phyloP scores from a whole-genome alignment of 805 yeast genomes.

The Debaryomyces hansenii region DNA sequence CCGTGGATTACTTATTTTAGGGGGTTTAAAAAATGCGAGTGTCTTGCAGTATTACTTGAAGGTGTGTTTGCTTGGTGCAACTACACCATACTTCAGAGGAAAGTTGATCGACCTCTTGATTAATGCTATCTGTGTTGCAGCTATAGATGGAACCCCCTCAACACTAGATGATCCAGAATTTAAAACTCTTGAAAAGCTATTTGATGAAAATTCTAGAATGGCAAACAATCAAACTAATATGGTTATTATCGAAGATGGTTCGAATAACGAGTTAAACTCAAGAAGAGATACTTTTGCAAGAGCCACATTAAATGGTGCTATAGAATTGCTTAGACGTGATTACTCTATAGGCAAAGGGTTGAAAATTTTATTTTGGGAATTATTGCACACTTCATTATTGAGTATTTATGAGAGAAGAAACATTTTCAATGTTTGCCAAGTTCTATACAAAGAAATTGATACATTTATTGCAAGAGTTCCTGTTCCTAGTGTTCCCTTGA shows the following conservation, averaged over 20 bases:
- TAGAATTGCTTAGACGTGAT: constrained; percentile 62
- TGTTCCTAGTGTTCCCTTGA: constrained; percentile 57
- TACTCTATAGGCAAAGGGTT: constrained; percentile 59
- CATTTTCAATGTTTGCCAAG: constrained; percentile 62
- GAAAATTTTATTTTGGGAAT: constrained; percentile 62
- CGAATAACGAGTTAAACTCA: constrained; percentile 41
- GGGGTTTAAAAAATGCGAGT: constrained; percentile 69
- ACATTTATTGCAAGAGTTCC: constrained; percentile 61
- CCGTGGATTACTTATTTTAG: constrained; percentile 65
- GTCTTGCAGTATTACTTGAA: constrained; percentile 64
- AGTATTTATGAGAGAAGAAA: constrained; percentile 60
- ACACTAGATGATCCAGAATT: constrained; percentile 68
- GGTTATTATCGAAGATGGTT: constrained; percentile 60
- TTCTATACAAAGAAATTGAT: constrained; percentile 64
- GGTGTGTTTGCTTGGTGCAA: constrained; percentile 52
- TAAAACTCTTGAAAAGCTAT: constrained; percentile 30
- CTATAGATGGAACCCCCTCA: constrained; percentile 59
- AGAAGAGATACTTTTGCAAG: constrained; percentile 69
- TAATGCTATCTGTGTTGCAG: constrained; percentile 62
- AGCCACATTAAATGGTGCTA: constrained; percentile 61
- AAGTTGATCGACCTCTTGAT: constrained; percentile 49
- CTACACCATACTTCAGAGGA: constrained; percentile 50
- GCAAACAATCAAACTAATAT: constrained; percentile 32
- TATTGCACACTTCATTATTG: constrained; percentile 60
- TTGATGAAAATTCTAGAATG: constrained; percentile 18